Percentiles rank a stretch among this genome's conserved stretches.
Evolutionary conservation across 2,329 filamentous ascomycete species (phyloP).

Genomic region (Exserohilum rostratum): DNA sequence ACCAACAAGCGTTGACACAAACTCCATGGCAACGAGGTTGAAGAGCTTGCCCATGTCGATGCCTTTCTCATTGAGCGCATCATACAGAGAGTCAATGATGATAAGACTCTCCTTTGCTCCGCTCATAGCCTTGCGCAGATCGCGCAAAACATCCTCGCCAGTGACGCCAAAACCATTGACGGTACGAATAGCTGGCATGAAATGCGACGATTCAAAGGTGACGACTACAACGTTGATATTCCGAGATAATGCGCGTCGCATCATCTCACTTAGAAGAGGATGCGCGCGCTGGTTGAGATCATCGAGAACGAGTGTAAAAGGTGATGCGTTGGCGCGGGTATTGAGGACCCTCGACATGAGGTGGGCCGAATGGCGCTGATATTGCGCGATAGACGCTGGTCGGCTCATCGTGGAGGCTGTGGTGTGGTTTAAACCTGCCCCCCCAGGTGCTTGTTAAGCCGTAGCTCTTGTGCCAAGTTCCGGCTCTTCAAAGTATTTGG

Average conservation of each 20-base stretch:
- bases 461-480: constrained; percentile 26
- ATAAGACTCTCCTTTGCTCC: constrained; percentile 59
- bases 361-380: constrained; percentile 82
- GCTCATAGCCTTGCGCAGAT: constrained; percentile 27
- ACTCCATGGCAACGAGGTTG: constrained; percentile 73
- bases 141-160: constrained; percentile 52
- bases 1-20: constrained; percentile 71
- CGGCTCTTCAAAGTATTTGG: constrained; percentile 14
- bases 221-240: constrained; percentile 74
- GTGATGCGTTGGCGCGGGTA: constrained; percentile 78
- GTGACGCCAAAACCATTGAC: constrained; percentile 69
- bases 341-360: constrained; percentile 83
- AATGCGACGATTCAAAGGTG: constrained; percentile 75
- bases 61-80: constrained; percentile 53
- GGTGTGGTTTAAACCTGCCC: constrained; percentile 26
- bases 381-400: constrained; percentile 56
- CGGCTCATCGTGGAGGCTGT: constrained; percentile 27
- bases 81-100: constrained; percentile 79
- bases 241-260: constrained; percentile 63
- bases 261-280: constrained; percentile 74
- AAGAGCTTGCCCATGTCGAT: constrained; percentile 63
- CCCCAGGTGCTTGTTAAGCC: constrained; percentile 15
- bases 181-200: constrained; percentile 69
- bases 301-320: constrained; percentile 85
- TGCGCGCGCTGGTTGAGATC: constrained; percentile 79